Conservation (phyloP, 495 filamentous ascomycete genomes). For the Xylaria intraflava region DNA sequence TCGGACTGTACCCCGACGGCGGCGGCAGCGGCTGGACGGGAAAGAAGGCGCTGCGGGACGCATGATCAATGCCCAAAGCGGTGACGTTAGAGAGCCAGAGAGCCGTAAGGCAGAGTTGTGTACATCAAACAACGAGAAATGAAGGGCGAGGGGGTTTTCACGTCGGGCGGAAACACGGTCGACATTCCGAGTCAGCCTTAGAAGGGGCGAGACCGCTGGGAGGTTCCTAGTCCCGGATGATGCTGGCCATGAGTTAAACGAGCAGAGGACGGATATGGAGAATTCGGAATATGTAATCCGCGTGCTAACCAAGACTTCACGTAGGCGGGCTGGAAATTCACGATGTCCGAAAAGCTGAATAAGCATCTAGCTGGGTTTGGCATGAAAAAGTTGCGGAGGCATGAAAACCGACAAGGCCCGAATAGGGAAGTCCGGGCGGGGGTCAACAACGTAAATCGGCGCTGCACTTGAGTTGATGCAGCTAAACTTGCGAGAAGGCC, state of each 20-base stretch:
- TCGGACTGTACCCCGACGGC: not conserved
- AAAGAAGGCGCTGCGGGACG: constrained; percentile 5
- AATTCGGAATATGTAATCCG: not conserved
- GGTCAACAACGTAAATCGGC: constrained; percentile 11
- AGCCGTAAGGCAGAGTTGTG: not conserved
- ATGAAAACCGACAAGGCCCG: constrained; percentile 12
- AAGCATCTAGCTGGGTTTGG: constrained; percentile 17
- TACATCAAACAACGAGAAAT: not conserved
- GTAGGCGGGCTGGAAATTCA: constrained; percentile 4
- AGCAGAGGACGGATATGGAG: not conserved
- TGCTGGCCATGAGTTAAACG: not conserved
- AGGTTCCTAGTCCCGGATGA: not conserved
- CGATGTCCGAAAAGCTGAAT: constrained; percentile 11
- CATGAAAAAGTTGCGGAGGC: constrained; percentile 18
- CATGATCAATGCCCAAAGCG: not conserved
- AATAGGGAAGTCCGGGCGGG: constrained; percentile 22
- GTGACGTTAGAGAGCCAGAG: not conserved
- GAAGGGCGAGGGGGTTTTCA: not conserved
- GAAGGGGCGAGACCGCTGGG: constrained; percentile 1
- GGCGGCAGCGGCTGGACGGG: constrained; percentile 12
- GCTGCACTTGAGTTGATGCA: not conserved
- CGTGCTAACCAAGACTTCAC: constrained; percentile 8
- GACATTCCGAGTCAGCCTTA: constrained; percentile 5
- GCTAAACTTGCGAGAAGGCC: constrained; percentile 1
- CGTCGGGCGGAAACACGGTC: constrained; percentile 15